Conservation (phyloP, 495 filamentous ascomycete genomes). For the Aspergillus cavernicola region DNA sequence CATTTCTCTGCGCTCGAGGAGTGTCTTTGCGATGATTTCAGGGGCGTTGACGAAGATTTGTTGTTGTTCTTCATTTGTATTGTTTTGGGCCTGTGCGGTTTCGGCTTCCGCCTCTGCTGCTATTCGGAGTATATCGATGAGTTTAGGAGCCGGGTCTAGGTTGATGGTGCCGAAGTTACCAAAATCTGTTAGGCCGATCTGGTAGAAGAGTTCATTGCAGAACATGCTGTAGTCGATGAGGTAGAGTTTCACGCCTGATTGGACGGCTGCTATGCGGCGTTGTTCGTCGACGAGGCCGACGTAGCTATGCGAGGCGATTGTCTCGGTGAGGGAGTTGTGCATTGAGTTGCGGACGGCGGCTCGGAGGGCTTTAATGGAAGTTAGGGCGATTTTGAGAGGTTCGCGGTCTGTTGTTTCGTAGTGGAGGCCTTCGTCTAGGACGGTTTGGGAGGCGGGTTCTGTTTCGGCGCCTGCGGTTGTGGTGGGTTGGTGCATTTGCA, state of each 20-base stretch:
- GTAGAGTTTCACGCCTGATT: slow-evolving; percentile 88
- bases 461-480: slow-evolving; percentile 8
- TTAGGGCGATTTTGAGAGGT: slow-evolving; percentile 62
- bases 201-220: slow-evolving; percentile 92
- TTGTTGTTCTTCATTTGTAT: slow-evolving; percentile 41
- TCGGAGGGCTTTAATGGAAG: slow-evolving; percentile 80
- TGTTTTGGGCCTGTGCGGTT: slow-evolving; percentile 17
- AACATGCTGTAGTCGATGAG: slow-evolving; percentile 91
- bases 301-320: slow-evolving; percentile 87
- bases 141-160: slow-evolving; percentile 69
- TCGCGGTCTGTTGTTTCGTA: slow-evolving; percentile 72
- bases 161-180: slow-evolving; percentile 87
- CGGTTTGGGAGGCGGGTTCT: slow-evolving; percentile 16
- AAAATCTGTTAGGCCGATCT: slow-evolving; percentile 93
- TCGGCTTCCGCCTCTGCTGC: slow-evolving; percentile 64
- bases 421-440: slow-evolving; percentile 49
- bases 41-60: slow-evolving; percentile 66
- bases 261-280: slow-evolving; percentile 84
- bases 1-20: slow-evolving; percentile 79
- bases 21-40: slow-evolving; percentile 52
- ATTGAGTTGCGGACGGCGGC: slow-evolving; percentile 75
- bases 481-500: slow-evolving; percentile 14
- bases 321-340: slow-evolving; percentile 85
- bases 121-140: slow-evolving; percentile 66
- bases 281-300: slow-evolving; percentile 88